Base-by-base conservation (phyloP, 257 asterid genomes). In the Rauvolfia tetraphylla region DNA sequence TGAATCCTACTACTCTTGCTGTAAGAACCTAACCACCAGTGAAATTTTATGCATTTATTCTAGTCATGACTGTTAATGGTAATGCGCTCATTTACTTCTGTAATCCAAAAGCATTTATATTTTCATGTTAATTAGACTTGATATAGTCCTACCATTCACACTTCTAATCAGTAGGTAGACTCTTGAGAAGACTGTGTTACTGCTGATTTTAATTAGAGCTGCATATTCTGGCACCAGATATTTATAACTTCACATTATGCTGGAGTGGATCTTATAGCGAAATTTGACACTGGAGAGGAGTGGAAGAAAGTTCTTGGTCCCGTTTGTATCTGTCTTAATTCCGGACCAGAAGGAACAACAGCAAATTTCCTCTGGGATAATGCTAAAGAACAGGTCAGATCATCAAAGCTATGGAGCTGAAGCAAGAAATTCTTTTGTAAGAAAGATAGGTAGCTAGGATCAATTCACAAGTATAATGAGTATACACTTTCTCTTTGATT, bases 271-370 rank as follows among this genome's bases (percentile, higher is more conserved):
- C 84, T 84, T 54, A 58, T 79, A 42, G 36, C 79, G 46, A 84
- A 84, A 48, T 81, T 84, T 1, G 79, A 79, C 34, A 75, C 70
- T 38, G 75, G 84, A 23, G 85, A 84, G 81, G 54, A 67, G n/a
- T 84, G 87, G 87, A 84, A 75, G 85, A 81, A 84, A 84, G 85
- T 84, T 63, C 80, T 81, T 17, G 87, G 87, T 34, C 87, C 87
- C 41, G 80, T 79, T 31, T 84, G 80, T 76, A 76, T 80, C 68
- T 79, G 82, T 84, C 83, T 84, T 49, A 84, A 84, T 68, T 81
- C 82, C 56, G 68, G 75, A 38, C 79, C 74, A 62, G 76, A 71
- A 34, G 78, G 34, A 66, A 75, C 74, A 20, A 59, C 71, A 38
- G 76, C 84, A 65, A 77, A 74, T 18, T 48, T 68, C 17, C 83